Evolutionary conservation across 1,139 yeast species (phyloP), one percentile per base, ranked within the genome.

Genomic region (Arxiozyma slooffiae): DNA sequence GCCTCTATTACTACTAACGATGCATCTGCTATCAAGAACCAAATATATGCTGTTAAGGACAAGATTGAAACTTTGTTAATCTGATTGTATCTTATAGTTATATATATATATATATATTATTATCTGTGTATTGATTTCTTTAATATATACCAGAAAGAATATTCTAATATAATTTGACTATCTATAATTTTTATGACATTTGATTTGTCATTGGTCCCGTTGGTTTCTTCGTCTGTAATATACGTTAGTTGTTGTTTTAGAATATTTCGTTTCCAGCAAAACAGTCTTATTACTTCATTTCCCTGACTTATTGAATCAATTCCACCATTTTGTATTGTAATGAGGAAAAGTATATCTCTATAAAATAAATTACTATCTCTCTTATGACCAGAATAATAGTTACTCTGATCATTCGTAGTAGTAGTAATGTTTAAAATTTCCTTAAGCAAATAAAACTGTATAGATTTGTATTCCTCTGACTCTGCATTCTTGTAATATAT

Each of bases 1-100:
- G 97, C 97, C 60, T 86, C 96, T 58, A 95, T 94, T 70, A 94
- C 99, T 69, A 81, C 98, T 60, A 92, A 94, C 76, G 99, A 94
- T 69, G 96, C 97, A 66, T 89, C 97, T 63, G 88, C 96, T 67
- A 85, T 94, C 77, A 89, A 89, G 81, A 87, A 78, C 80, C 97
- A 90, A 79, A 88, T 92, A 75, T 89, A 86, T 75, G 88, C 86
- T 70, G 89, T 90, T 74, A 94, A 92, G 87, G 97, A 92, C 77
- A 90, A 90, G 85, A 92, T 94, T 72, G 98, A 94, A 78, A 87
- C 97, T 67, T 82, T 94, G 72, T 82, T 94, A 73, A 92, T 92
- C 70, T 92, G 84, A 74, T 60, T 41, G 46, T 20, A 38, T 34
- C 45, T 45, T 24, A n/a, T 16, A 21, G 34, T 41, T 34, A 41